A percentile compares a stretch with the other conserved stretches of the same genome.
Conservation (phyloP, 768 basidiomycete species). For the Tylopilus sp. region DNA sequence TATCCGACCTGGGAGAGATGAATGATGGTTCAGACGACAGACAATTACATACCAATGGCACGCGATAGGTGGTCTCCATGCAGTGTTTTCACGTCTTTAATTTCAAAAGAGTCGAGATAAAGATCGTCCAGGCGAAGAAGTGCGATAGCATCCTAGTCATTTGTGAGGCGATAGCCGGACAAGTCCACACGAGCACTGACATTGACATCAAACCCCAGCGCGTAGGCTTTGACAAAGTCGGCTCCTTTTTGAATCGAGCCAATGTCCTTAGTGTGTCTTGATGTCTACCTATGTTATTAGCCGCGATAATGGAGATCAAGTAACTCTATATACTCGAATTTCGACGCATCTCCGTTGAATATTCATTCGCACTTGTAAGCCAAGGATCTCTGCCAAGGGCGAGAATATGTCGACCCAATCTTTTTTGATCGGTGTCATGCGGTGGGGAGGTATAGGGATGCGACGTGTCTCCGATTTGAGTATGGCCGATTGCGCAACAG, state of each 20-base stretch:
- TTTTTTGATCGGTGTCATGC: conserved; percentile 95
- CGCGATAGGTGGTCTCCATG: conserved; percentile 98
- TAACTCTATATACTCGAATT: conserved; percentile 69
- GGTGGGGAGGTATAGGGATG: conserved; percentile 91
- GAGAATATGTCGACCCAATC: conserved; percentile 96
- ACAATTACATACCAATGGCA: conserved; percentile 73
- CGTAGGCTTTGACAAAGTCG: conserved; percentile 94
- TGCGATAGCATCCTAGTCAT: conserved; percentile 83
- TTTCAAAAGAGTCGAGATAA: conserved; percentile 97
- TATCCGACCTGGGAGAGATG: conserved; percentile 68
- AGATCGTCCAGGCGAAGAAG: conserved; percentile 93
- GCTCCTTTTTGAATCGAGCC: conserved; percentile 95
- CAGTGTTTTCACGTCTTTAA: conserved; percentile 97
- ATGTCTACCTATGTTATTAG: conserved; percentile 56
- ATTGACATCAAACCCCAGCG: conserved; percentile 93
- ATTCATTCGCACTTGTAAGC: conserved; percentile 97
- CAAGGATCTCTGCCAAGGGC: conserved; percentile 91
- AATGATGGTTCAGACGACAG: not conserved
- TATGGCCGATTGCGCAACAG: conserved; percentile 45
- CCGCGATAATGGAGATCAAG: not conserved
- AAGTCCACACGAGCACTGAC: conserved; percentile 41
- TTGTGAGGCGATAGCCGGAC: not conserved
- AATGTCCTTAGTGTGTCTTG: conserved; percentile 89
- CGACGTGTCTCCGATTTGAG: conserved; percentile 84
- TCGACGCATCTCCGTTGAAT: conserved; percentile 86